Evolutionary conservation across 306 rosid genomes (phyloP).

Genomic region (Prunus dulcis): DNA sequence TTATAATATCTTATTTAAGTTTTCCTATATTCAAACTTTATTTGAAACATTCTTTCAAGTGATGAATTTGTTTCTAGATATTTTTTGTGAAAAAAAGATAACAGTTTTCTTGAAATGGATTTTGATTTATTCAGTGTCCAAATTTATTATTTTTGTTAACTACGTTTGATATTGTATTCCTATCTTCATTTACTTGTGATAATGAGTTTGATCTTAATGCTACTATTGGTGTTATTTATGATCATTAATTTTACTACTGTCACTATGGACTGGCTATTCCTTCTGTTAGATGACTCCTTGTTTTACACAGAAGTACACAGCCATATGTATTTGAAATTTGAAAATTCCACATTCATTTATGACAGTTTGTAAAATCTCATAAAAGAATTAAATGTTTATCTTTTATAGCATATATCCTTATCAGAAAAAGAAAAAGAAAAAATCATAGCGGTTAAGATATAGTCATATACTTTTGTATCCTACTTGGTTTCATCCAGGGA

Average conservation of each 20-base stretch:
- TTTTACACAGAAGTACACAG: neutral
- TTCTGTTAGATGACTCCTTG: neutral
- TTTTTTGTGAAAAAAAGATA: neutral
- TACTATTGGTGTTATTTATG: neutral
- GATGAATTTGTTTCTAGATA: neutral
- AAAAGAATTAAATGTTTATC: neutral
- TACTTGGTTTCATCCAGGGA: neutral
- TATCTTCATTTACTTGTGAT: neutral
- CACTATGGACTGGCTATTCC: neutral
- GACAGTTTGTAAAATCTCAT: neutral
- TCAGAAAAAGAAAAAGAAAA: neutral
- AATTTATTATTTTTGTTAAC: neutral
- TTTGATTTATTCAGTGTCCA: neutral
- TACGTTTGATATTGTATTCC: neutral
- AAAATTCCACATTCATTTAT: too few species aligned
- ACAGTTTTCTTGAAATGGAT: neutral
- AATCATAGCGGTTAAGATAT: neutral
- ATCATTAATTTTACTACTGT: neutral
- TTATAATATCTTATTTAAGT: neutral
- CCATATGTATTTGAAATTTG: neutral
- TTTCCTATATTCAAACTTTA: neutral
- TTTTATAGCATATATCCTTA: neutral
- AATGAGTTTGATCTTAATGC: neutral
- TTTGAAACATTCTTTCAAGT: neutral
- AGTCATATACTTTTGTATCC: neutral